A percentile compares a stretch with the other conserved stretches of the same genome.
These are phyloP conservation scores for Pythium dissimile DNA, from an alignment of 352 stramenopile species.

Conservation along the genomic window DNA sequence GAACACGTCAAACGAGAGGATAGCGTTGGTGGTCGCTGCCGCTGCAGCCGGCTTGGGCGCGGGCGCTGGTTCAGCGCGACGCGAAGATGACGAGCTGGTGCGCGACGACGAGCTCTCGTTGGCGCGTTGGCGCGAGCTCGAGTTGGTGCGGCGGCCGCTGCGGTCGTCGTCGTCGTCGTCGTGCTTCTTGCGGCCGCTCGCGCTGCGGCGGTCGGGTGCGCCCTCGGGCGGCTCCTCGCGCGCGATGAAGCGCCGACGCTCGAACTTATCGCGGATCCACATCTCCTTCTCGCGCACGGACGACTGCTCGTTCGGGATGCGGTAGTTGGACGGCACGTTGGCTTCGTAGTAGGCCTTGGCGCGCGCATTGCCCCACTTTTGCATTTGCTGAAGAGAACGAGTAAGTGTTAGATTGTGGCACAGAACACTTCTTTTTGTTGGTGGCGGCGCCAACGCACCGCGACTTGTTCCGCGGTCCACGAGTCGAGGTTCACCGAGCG, in stretches of 20 bases:
- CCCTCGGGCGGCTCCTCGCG: constrained; percentile 35
- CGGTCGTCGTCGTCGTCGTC: constrained; percentile 39
- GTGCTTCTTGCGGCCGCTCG: constrained; percentile 34
- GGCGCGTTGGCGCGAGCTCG: constrained; percentile 32
- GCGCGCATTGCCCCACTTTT: constrained; percentile 88
- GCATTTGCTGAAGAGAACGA: constrained; percentile 68
- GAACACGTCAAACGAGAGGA: constrained; percentile 75
- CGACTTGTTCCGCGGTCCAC: constrained; percentile 90
- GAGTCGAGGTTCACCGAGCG: constrained; percentile 92
- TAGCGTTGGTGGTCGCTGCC: constrained; percentile 42
- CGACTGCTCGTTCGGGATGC: constrained; percentile 74
- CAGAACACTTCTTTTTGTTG: too few species aligned
- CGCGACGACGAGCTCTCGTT: constrained; percentile 9
- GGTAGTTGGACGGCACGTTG: constrained; percentile 72
- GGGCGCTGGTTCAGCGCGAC: constrained; percentile 29
- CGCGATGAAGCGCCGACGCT: constrained; percentile 76
- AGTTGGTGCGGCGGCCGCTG: constrained; percentile 24
- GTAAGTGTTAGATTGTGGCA: neutral
- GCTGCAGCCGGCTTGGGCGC: constrained; percentile 19
- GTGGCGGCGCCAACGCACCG: constrained; percentile 27
- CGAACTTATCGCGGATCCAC: constrained; percentile 91
- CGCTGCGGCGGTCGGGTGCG: constrained; percentile 13
- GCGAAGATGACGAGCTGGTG: constrained; percentile 26
- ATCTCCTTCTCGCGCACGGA: constrained; percentile 85
- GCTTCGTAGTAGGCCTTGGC: constrained; percentile 91